Percentiles rank a stretch among this genome's conserved stretches.
phyloP scores from a whole-genome alignment of 1,139 yeast genomes.

The Lodderomyces parapsilosis region DNA sequence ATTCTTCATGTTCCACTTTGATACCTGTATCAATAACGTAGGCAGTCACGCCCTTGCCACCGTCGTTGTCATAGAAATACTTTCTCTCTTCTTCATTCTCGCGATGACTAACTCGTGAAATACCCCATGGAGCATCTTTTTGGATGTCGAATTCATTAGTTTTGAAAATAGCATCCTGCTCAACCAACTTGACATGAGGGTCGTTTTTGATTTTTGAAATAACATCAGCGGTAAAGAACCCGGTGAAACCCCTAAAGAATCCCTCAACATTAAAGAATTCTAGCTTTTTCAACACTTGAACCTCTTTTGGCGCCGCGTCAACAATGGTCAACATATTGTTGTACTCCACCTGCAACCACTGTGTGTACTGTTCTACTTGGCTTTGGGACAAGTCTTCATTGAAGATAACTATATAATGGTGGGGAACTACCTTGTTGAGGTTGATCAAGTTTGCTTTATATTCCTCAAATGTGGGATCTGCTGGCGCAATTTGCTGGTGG shows the following conservation, averaged over 20 bases:
- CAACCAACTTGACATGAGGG: conserved; percentile 35
- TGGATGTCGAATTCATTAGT: conserved; percentile 36
- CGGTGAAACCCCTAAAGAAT: conserved; percentile 32
- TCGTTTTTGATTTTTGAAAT: conserved; percentile 26
- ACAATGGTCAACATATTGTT: conserved; percentile 7
- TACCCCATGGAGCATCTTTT: conserved; percentile 44
- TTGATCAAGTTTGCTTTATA: conserved; percentile 5
- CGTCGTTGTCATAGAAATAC: conserved; percentile 38
- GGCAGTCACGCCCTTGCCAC: conserved; percentile 45
- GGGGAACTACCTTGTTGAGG: conserved; percentile 46
- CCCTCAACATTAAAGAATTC: conserved; percentile 40
- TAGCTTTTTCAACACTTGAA: conserved; percentile 8
- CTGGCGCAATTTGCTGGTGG: background rate
- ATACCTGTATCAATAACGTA: conserved; percentile 47
- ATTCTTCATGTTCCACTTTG: conserved; percentile 39
- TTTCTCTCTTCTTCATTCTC: conserved; percentile 40
- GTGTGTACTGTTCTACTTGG: conserved; percentile 55
- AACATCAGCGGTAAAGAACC: conserved; percentile 29
- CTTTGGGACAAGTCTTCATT: conserved; percentile 25
- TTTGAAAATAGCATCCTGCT: conserved; percentile 28
- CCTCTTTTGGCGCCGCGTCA: background rate
- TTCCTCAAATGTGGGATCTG: conserved; percentile 4
- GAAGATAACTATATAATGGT: conserved; percentile 36
- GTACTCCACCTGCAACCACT: conserved; percentile 45
- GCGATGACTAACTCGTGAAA: conserved; percentile 36